Conservation (phyloP, 1,139 yeast genomes). For the Suhomyces coccinellae region DNA sequence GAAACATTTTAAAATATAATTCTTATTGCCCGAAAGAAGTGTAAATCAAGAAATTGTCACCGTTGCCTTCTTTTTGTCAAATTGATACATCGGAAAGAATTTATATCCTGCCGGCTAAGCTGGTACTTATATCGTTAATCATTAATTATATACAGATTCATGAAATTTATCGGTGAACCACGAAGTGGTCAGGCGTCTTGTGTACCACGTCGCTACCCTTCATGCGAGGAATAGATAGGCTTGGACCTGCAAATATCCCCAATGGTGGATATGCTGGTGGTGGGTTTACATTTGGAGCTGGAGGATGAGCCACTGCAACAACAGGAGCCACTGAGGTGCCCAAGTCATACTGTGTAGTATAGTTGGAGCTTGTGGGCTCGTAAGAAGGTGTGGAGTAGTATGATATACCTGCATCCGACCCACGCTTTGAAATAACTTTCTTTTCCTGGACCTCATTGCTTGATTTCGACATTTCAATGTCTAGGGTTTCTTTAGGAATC, state of each 20-base stretch:
- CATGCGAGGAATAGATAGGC: constrained; percentile 1
- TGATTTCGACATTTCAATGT: neutral
- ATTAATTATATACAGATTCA: neutral
- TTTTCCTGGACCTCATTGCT: no score
- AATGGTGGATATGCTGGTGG: constrained; percentile 2
- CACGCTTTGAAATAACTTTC: constrained; percentile 1
- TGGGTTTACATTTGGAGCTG: neutral
- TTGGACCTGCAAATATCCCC: constrained; percentile 4
- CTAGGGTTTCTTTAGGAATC: neutral
- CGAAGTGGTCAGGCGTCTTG: neutral
- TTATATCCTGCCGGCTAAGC: neutral
- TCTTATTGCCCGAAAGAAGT: no score
- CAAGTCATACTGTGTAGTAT: neutral
- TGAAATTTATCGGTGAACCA: neutral
- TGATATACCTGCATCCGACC: constrained; percentile 6
- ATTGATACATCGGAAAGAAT: no score
- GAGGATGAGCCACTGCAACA: neutral
- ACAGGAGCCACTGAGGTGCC: neutral
- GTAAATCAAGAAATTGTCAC: no score
- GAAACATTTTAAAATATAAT: no score
- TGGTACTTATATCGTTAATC: neutral
- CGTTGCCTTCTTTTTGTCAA: no score
- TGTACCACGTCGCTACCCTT: neutral
- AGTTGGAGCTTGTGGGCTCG: neutral
- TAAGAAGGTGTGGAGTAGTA: neutral